Evolutionary conservation across 1,284 basidiomycete genomes (phyloP), one percentile per base, ranked within the genome.

Genomic region (Anthracocystis panici-leucophaei): DNA sequence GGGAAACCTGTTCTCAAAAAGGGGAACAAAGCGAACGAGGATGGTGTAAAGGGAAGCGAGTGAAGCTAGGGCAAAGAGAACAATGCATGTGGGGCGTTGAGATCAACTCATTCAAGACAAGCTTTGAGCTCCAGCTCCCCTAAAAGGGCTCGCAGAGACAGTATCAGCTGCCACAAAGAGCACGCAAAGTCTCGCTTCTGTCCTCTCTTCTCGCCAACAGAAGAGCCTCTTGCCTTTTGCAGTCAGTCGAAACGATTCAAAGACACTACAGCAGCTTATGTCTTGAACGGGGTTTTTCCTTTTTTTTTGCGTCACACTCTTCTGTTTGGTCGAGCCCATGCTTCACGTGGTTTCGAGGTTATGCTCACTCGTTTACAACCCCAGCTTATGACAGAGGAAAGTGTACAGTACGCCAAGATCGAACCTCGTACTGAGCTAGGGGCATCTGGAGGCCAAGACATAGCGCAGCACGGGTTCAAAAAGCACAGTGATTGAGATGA

Each of bases 331-430:
- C 25, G 16, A 27, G 18, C 27, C 8, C 12, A 48, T 29, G 25
- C 46, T 31, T 48, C 46, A 48, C 46, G 46, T 48, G 46, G 46
- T 6, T 11, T n/a, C 7, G 27, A 29, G 48, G 27, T 29, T 49
- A 2, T 27, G 18, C 20, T 49, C 48, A 49, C 48, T n/a, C 48
- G 48, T 49, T 20, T 1, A 38, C 48, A 11, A 9, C 5, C 11
- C 29, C 48, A 49, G 16, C 18, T 11, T 10, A n/a, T 29, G 27
- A 49, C 27, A 20, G 48, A 31, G 48, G 3, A 12, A 49, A n/a
- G 18, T 29, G 9, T 31, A 31, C 29, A 27, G 9, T 31, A 31
- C 29, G 29, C 48, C 23, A 9, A 49, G 48, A 49, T 49, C 48
- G 29, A 20, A 8, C 18, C 27, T 29, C 29, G n/a, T 20, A 0